A percentile compares a stretch with the other conserved stretches of the same genome.
phyloP scores from a whole-genome alignment of 148 eudicot species.

The Pharnaceum exiguum region DNA sequence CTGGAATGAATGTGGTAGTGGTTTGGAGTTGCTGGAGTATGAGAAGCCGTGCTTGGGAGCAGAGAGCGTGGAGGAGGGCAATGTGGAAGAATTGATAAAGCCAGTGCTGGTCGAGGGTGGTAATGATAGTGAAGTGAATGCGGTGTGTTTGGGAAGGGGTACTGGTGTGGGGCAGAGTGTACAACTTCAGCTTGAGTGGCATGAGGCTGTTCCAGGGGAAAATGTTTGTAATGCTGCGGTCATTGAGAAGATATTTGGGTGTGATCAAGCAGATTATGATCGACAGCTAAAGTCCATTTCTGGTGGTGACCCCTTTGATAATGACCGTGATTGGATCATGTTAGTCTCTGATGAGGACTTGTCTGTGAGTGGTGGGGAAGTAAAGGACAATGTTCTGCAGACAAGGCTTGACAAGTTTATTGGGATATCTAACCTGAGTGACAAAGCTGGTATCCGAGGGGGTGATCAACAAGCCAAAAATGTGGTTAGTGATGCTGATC shows the following conservation, averaged over 20 bases:
- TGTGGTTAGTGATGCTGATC: neutral
- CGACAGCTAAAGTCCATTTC: slow-evolving; percentile 6
- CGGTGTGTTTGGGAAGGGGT: slow-evolving; percentile 4
- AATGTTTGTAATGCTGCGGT: slow-evolving; percentile 9
- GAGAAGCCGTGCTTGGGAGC: slow-evolving; percentile 19
- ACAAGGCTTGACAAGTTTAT: neutral
- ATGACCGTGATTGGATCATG: neutral
- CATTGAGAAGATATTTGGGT: neutral
- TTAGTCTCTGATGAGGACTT: slow-evolving; percentile 2
- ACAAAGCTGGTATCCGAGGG: too few relatives aligned
- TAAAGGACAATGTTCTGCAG: slow-evolving; percentile 4
- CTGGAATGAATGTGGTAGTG: slow-evolving; percentile 27
- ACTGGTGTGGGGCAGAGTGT: slow-evolving; percentile 27
- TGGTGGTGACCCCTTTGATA: neutral
- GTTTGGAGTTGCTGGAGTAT: slow-evolving; percentile 31
- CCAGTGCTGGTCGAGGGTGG: too few relatives aligned
- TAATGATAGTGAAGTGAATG: too few relatives aligned
- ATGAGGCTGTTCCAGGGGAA: slow-evolving; percentile 4
- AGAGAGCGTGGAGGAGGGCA: slow-evolving; percentile 23
- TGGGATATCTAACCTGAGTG: too few relatives aligned
- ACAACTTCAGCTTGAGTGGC: slow-evolving; percentile 30
- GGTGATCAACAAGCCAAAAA: slow-evolving; percentile 1
- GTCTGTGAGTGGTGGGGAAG: neutral
- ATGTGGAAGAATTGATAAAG: too few relatives aligned
- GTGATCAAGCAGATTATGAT: slow-evolving; percentile 11